A percentile compares a stretch with the other conserved stretches of the same genome.
phyloP scores from a whole-genome alignment of 805 yeast genomes.

The Jamesozyma jinghongensis region DNA sequence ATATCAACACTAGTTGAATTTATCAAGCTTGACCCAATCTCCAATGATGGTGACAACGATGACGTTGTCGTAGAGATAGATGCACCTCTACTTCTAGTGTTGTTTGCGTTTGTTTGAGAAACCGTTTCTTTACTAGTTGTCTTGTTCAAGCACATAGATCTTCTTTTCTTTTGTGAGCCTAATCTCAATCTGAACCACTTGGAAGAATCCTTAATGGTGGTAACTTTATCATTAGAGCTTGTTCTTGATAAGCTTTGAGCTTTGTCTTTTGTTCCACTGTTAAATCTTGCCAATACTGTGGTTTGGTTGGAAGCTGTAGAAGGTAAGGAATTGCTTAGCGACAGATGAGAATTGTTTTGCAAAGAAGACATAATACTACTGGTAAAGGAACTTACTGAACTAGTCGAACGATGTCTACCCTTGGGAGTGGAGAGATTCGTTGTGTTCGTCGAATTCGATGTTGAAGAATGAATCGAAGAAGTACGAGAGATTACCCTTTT shows the following conservation, averaged over 20 bases:
- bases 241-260: background rate
- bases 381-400: slow-evolving; percentile 24
- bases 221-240: slow-evolving; percentile 1
- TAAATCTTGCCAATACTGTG: background rate
- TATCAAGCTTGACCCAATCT: background rate
- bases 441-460: slow-evolving; percentile 5
- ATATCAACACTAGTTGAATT: background rate
- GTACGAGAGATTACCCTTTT: slow-evolving; percentile 17
- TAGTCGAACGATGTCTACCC: slow-evolving; percentile 20
- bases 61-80: background rate
- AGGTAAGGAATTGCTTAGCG: slow-evolving; percentile 8
- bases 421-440: slow-evolving; percentile 1
- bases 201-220: slow-evolving; percentile 2
- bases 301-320: background rate
- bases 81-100: too few species aligned
- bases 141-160: background rate
- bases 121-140: background rate
- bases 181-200: slow-evolving; percentile 16
- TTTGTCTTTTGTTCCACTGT: background rate
- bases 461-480: slow-evolving; percentile 16
- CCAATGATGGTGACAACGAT: background rate
- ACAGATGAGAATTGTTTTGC: slow-evolving; percentile 17
- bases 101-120: too few species aligned
- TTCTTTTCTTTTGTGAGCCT: slow-evolving; percentile 9
- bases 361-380: slow-evolving; percentile 27